phyloP scores from a whole-genome alignment of 495 filamentous ascomycete species.

The Chaetomium cochliodes region DNA sequence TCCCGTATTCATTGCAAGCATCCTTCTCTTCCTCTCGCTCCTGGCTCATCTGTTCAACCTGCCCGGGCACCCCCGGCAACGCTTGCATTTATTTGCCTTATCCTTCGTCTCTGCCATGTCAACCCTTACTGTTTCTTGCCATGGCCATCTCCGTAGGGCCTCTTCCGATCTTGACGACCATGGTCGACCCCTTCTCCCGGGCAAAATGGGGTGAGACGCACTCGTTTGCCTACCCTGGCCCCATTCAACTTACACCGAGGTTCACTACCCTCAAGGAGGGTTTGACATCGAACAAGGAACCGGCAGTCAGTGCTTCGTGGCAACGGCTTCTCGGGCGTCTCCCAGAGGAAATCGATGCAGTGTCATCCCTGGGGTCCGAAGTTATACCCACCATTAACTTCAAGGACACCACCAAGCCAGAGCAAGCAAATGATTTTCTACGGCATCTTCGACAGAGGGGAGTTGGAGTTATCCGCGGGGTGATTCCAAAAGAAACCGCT shows the following conservation, averaged over 20 bases:
- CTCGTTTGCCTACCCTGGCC: conserved; percentile 27
- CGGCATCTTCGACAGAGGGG: conserved; percentile 57
- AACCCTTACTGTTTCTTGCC: neutral
- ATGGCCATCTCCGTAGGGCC: conserved; percentile 28
- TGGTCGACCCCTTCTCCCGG: conserved; percentile 5
- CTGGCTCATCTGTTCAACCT: neutral
- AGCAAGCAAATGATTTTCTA: conserved; percentile 43
- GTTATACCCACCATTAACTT: conserved; percentile 65
- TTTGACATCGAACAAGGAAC: conserved; percentile 61
- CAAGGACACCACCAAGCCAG: conserved; percentile 51
- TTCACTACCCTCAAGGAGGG: conserved; percentile 68
- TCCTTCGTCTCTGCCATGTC: conserved; percentile 11
- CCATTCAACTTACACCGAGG: conserved; percentile 61
- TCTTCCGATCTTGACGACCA: conserved; percentile 19
- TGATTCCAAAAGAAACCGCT: conserved; percentile 56
- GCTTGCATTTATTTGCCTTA: neutral
- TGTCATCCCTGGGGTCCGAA: conserved; percentile 39
- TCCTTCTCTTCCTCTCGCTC: conserved; percentile 8
- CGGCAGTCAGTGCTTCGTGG: conserved; percentile 54
- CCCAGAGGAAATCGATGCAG: conserved; percentile 50
- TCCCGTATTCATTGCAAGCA: conserved; percentile 10
- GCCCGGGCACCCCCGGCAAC: neutral
- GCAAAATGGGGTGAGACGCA: conserved; percentile 24
- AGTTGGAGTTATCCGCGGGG: conserved; percentile 60
- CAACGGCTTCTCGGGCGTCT: conserved; percentile 61